phyloP scores from a whole-genome alignment of 164 flowering plant genomes.

The Euptelea pleiosperma region DNA sequence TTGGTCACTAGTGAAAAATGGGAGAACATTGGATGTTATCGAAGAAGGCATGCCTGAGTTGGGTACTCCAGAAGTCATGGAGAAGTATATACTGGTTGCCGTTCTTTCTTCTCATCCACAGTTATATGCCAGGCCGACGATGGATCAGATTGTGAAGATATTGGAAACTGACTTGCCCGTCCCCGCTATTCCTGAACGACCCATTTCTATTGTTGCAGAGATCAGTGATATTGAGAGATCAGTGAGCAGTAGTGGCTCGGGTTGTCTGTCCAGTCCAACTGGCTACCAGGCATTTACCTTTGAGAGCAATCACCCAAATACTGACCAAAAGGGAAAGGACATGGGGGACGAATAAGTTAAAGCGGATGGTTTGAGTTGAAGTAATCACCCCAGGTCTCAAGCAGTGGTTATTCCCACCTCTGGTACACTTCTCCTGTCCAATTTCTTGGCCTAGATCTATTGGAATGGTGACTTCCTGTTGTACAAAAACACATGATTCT shows the following conservation, averaged over 20 bases:
- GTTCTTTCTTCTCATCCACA: constrained; percentile 79
- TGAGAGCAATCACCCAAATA: constrained; percentile 15
- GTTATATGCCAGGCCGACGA: constrained; percentile 77
- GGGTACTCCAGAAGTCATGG: constrained; percentile 49
- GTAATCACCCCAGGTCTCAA: constrained; percentile 1
- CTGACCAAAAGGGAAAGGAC: not conserved
- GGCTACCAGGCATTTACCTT: constrained; percentile 52
- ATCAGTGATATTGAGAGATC: constrained; percentile 64
- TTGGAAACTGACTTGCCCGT: constrained; percentile 62
- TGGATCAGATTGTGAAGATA: constrained; percentile 88
- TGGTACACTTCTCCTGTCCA: constrained; percentile 1
- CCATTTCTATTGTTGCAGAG: constrained; percentile 50
- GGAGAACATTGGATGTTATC: constrained; percentile 55
- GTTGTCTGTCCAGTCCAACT: constrained; percentile 41
- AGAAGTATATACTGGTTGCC: constrained; percentile 65
- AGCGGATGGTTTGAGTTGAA: not conserved
- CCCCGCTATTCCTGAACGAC: constrained; percentile 71
- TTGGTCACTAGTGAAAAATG: constrained; percentile 63
- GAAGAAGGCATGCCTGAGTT: constrained; percentile 75
- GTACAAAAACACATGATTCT: constrained; percentile 8
- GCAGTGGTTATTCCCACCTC: not conserved
- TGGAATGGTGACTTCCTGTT: constrained; percentile 1
- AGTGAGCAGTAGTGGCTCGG: constrained; percentile 55
- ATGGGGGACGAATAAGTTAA: too few relatives aligned
- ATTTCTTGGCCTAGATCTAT: constrained; percentile 1